These are phyloP conservation scores for Ceratobasidium sp. DNA, from an alignment of 1,284 basidiomycete species.

Conservation along the genomic window DNA sequence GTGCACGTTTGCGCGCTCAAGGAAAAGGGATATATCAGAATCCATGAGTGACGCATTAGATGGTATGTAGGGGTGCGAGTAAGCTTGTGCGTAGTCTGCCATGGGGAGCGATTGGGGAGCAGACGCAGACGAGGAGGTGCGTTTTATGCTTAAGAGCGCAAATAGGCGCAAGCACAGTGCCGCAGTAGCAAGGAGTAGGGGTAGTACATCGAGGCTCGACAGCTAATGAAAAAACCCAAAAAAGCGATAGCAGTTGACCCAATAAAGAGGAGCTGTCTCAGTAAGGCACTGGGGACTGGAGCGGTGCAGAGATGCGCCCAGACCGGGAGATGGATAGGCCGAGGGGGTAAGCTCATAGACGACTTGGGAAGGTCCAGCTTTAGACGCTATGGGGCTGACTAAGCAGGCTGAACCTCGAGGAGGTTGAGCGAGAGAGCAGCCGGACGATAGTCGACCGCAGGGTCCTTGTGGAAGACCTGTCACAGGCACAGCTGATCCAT, in stretches of 20 bases:
- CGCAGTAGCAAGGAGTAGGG: too few species aligned
- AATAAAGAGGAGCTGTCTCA: too few species aligned
- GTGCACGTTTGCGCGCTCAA: too few species aligned
- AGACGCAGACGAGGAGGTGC: not conserved
- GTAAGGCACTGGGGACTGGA: too few species aligned
- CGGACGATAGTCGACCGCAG: not conserved
- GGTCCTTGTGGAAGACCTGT: not conserved
- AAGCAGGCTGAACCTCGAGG: not conserved
- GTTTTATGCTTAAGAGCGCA: slow-evolving; percentile 8
- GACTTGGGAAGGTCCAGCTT: not conserved
- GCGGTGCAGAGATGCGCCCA: not conserved
- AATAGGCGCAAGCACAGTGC: slow-evolving; percentile 6
- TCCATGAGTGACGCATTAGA: too few species aligned
- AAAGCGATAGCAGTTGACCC: not conserved
- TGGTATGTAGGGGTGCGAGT: too few species aligned
- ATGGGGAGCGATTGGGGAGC: slow-evolving; percentile 7
- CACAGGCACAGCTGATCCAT: slow-evolving; percentile 1
- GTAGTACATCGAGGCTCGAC: slow-evolving; percentile 9
- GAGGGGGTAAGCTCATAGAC: not conserved
- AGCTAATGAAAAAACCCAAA: slow-evolving; percentile 13
- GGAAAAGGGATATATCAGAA: too few species aligned
- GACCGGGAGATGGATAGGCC: slow-evolving; percentile 20
- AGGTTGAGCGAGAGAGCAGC: not conserved
- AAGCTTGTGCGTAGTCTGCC: not conserved
- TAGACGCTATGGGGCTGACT: not conserved